Evolutionary conservation across 1,139 yeast genomes (phyloP), one percentile per base, ranked within the genome.

Genomic region (Blastobotrys ciferrii): DNA sequence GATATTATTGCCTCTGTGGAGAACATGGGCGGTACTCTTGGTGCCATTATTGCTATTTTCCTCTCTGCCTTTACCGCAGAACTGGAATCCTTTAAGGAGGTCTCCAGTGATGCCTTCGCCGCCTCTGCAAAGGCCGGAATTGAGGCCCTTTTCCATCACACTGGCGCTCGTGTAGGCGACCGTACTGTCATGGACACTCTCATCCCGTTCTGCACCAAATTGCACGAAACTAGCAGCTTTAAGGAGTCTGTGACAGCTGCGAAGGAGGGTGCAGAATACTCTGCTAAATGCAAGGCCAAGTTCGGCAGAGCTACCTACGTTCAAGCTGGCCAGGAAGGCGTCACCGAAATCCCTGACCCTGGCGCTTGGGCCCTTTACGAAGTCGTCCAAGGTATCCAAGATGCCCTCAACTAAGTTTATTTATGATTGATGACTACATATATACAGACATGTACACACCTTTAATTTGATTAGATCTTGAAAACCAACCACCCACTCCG

Each of bases 11-110:
- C 59, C 28, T 52, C 52, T 13, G 60, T 61, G 32, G 67, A 70
- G 25, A 60, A 70, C 48, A 76, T 76, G 81, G 80, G 81, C n/a
- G 81, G 81, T 13, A 76, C 81, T 9, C 66, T 75, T 33, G 80
- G 80, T 2, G 80, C 78, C 1, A 69, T 76, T 41, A 64, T 74
- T 40, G 76, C 73, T 48, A 76, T 76, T 37, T 76, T 71, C 51
- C 66, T 75, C 52, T 70, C 76, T 31, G 73, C 79, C 6, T 65
- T 75, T 13, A 66, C 71, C 40, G 67, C 69, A 48, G 62, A 69
- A 18, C 53, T 69, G 47, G 65, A 69, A 50, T 54, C 45, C 1
- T 12, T 15, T 17, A 18, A 32, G 13, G 20, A 32, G n/a, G 43
- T 41, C 11, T 13, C 40, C 4, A 13, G 46, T 17, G 49, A 44